A percentile compares a stretch with the other conserved stretches of the same genome.
phyloP scores from a whole-genome alignment of 805 yeast genomes.

The Diddensiella caesifluorescens region DNA sequence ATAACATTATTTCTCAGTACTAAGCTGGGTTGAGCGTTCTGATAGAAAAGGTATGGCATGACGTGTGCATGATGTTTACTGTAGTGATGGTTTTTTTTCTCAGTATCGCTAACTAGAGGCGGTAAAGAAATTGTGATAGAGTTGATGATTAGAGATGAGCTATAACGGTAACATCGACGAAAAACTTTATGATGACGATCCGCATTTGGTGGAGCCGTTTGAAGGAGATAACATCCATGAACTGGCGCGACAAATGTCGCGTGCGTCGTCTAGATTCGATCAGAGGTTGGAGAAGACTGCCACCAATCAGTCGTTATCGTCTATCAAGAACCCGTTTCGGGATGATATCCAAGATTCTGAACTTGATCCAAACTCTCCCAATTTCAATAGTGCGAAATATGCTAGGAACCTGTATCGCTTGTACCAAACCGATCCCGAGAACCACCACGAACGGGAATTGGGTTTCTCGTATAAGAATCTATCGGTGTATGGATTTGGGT shows the following conservation, averaged over 20 bases:
- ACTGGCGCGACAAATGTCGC: constrained; percentile 18
- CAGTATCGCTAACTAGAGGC: too few relatives aligned
- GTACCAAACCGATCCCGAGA: constrained; percentile 51
- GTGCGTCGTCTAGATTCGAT: constrained; percentile 11
- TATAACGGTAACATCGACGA: too few relatives aligned
- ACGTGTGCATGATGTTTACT: too few relatives aligned
- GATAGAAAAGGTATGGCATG: too few relatives aligned
- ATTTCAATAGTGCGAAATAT: constrained; percentile 59
- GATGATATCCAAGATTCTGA: constrained; percentile 35
- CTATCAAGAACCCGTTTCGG: constrained; percentile 23
- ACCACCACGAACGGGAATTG: constrained; percentile 53
- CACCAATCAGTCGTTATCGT: constrained; percentile 1
- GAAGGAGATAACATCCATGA: constrained; percentile 16
- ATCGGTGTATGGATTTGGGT: constrained; percentile 58
- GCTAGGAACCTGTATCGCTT: constrained; percentile 52
- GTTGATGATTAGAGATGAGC: too few relatives aligned
- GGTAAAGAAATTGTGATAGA: too few relatives aligned
- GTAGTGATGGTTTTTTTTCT: too few relatives aligned
- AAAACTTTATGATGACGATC: too few relatives aligned
- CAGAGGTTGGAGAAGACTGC: not conserved
- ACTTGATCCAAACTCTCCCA: constrained; percentile 53
- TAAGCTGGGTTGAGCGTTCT: too few relatives aligned
- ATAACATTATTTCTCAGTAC: too few relatives aligned
- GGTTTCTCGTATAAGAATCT: constrained; percentile 57
- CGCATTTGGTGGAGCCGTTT: too few relatives aligned